Base-by-base conservation (phyloP, 495 filamentous ascomycete species). In the Podospora didyma region DNA sequence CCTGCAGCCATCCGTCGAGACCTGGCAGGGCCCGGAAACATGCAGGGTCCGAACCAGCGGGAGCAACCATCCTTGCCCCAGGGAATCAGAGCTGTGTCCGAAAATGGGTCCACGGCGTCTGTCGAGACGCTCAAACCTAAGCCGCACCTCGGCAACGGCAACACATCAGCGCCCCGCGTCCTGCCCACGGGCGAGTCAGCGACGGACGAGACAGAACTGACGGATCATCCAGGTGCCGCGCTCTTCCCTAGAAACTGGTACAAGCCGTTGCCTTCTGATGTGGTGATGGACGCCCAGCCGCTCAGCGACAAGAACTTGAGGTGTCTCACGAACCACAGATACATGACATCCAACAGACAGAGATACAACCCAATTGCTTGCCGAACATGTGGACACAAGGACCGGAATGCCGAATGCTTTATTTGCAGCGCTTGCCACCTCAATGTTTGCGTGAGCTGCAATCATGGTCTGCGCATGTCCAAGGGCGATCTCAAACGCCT, bases 381-480 rank as follows among this genome's bases (percentile, higher is more conserved):
- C 54, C 46, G 62, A 21, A 60, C 56, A 21, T 69, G 67, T 46
- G 67, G 67, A 21, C 53, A 56, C 56, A 60, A 54, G 62, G 67
- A 69, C n/a, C 53, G 63, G 11, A 37, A 46, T 11, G 58, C 58
- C 12, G 65, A 66, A 23, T 59, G 57, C 50, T 63, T 42, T 14
- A 66, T 68, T 28, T 69, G 67, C 56, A 69, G 67, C 48, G 56
- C 60, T n/a, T 69, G 67, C 47, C 21, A 55, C 9, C 42, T 69
- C 31, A 66, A 63, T 17, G 56, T 69, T 17, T 69, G 67, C 31
- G 16, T 23, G 10, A 53, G 56, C 2, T 69, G 67, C 42, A 50
- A 16, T 17, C 45, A 10, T 7, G 10, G 46, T 7, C 20, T 68
- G 51, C 52, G 61, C 17, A 48, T 52, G 37, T 47, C 34, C 7